Evolutionary conservation across 202 grass and related monocot species (phyloP).

Genomic region (Panicum hallii): DNA sequence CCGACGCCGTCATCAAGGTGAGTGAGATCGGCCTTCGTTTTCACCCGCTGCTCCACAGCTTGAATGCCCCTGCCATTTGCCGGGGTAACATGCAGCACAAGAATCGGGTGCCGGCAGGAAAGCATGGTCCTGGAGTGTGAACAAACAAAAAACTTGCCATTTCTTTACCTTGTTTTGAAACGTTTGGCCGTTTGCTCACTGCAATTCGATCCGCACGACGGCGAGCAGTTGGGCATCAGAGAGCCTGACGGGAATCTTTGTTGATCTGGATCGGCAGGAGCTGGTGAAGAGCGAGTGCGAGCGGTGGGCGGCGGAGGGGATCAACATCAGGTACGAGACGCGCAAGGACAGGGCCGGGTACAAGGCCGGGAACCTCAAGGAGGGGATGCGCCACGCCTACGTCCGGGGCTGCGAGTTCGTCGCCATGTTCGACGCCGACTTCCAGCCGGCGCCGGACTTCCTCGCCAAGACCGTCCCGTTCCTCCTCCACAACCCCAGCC

Average conservation of each 20-base stretch:
- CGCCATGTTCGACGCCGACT: slow-evolving; percentile 86
- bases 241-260: background rate
- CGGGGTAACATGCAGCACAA: background rate
- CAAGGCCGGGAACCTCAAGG: slow-evolving; percentile 79
- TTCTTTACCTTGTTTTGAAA: background rate
- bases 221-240: background rate
- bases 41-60: background rate
- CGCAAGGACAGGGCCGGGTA: slow-evolving; percentile 68
- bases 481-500: slow-evolving; percentile 60
- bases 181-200: background rate
- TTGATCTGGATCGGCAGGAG: slow-evolving; percentile 48
- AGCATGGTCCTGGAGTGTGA: background rate
- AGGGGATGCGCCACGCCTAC: slow-evolving; percentile 71
- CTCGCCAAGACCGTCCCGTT: slow-evolving; percentile 65
- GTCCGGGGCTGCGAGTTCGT: slow-evolving; percentile 67
- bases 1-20: slow-evolving; percentile 62
- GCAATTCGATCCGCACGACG: background rate
- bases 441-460: slow-evolving; percentile 81
- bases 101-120: background rate
- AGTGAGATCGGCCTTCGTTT: background rate
- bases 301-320: slow-evolving; percentile 58
- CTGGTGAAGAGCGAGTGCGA: slow-evolving; percentile 73
- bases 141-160: background rate
- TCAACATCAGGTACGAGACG: slow-evolving; percentile 69
- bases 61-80: background rate